Percentiles rank a stretch among this genome's conserved stretches.
These are phyloP conservation scores for Bacidia gigantensis DNA, from an alignment of 495 filamentous ascomycete genomes.

Conservation along the genomic window DNA sequence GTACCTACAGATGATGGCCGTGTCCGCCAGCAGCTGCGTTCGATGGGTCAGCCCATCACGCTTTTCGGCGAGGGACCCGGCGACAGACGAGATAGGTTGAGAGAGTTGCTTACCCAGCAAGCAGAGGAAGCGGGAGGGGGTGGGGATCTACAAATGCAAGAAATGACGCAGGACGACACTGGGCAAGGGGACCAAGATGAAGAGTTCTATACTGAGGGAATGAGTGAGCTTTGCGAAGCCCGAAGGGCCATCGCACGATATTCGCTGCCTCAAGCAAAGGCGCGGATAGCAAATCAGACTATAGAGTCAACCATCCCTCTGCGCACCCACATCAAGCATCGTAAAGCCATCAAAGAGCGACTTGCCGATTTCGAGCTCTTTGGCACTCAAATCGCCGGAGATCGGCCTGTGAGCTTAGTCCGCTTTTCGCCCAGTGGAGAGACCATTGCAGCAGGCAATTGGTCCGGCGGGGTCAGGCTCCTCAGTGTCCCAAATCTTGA, in stretches of 20 bases:
- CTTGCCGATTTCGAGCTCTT: slow-evolving; percentile 74
- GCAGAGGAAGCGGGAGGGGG: slow-evolving; percentile 50
- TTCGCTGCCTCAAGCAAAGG: slow-evolving; percentile 70
- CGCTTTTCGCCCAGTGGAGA: slow-evolving; percentile 80
- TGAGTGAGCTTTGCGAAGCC: slow-evolving; percentile 57
- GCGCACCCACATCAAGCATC: slow-evolving; percentile 78
- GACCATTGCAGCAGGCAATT: slow-evolving; percentile 78
- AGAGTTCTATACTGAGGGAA: slow-evolving; percentile 87
- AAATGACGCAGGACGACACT: slow-evolving; percentile 27
- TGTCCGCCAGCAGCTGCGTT: slow-evolving; percentile 66
- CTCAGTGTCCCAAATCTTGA: slow-evolving; percentile 72
- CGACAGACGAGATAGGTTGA: slow-evolving; percentile 75
- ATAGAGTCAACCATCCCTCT: slow-evolving; percentile 69
- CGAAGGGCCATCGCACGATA: slow-evolving; percentile 71
- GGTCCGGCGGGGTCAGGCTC: slow-evolving; percentile 76
- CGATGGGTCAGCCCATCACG: slow-evolving; percentile 82
- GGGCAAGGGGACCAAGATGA: slow-evolving; percentile 63
- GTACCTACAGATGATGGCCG: slow-evolving; percentile 90
- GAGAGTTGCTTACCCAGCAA: slow-evolving; percentile 62
- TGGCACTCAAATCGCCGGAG: slow-evolving; percentile 82
- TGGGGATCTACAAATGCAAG: slow-evolving; percentile 50
- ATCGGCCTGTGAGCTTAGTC: slow-evolving; percentile 77
- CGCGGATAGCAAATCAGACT: slow-evolving; percentile 60
- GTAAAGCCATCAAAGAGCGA: slow-evolving; percentile 76
- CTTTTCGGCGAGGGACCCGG: slow-evolving; percentile 84